A percentile compares a stretch with the other conserved stretches of the same genome.
Evolutionary conservation across 192 early-diverging fungal species (phyloP).

Genomic region (Backusella tuberculispora): DNA sequence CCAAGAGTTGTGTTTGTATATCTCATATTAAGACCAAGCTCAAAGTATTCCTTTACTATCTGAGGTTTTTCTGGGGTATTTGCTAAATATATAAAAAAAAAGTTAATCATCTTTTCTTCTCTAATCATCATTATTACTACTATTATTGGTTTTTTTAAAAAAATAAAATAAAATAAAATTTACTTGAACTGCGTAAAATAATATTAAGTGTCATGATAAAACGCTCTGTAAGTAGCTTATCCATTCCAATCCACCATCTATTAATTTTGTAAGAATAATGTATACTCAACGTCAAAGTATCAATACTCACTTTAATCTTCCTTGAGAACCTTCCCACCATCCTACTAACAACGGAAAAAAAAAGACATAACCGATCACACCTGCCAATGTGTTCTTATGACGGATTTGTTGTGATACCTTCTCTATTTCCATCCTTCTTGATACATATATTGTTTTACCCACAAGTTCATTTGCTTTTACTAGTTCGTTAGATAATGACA

Average conservation of each 20-base stretch:
- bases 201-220: constrained; percentile 40
- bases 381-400: constrained; percentile 19
- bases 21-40: constrained; percentile 26
- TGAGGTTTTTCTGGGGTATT: constrained; percentile 28
- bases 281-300: neutral
- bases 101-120: neutral
- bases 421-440: constrained; percentile 17
- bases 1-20: constrained; percentile 14
- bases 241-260: constrained; percentile 29
- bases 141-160: no score
- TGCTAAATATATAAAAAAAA: constrained; percentile 4
- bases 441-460: constrained; percentile 13
- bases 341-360: constrained; percentile 38
- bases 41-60: constrained; percentile 37
- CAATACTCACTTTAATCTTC: constrained; percentile 16
- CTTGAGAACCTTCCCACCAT: constrained; percentile 38
- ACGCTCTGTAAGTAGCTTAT: constrained; percentile 23
- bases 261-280: neutral
- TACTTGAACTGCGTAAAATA: constrained; percentile 32
- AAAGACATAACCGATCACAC: constrained; percentile 26
- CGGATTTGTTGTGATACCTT: neutral
- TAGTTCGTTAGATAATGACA: neutral
- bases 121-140: neutral
- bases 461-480: neutral
- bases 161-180: neutral